phyloP scores from a whole-genome alignment of 1,284 basidiomycete species.

The Phellopilus nigrolimitatus region DNA sequence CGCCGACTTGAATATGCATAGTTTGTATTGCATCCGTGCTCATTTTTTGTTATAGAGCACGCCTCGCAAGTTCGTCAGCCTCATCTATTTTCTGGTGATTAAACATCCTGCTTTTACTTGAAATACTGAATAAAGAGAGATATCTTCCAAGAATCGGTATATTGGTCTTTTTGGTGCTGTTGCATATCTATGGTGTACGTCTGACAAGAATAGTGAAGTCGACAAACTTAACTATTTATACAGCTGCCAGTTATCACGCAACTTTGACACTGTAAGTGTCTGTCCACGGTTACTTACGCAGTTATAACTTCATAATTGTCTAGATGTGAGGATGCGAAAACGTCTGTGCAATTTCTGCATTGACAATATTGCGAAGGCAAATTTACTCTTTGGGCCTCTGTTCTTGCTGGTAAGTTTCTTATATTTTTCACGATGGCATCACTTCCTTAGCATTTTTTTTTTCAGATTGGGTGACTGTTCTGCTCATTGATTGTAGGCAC shows the following conservation, averaged over 20 bases:
- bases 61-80: background rate
- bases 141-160: background rate
- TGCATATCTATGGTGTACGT: background rate
- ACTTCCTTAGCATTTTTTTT: no score
- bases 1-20: no score
- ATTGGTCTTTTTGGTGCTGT: background rate
- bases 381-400: background rate
- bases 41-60: background rate
- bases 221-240: background rate
- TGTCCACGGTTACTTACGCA: background rate
- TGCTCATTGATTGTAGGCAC: background rate
- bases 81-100: constrained; percentile 1
- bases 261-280: background rate
- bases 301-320: background rate
- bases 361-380: background rate
- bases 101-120: background rate
- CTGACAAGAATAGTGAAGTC: background rate
- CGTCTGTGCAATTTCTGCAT: background rate
- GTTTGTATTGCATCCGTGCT: background rate
- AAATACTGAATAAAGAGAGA: background rate
- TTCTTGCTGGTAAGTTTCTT: background rate
- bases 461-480: background rate
- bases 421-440: background rate
- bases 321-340: background rate
- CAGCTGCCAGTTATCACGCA: background rate